Evolutionary conservation across 1,139 yeast species (phyloP), one percentile per base, ranked within the genome.

Genomic region (Debaryomyces fabryi): DNA sequence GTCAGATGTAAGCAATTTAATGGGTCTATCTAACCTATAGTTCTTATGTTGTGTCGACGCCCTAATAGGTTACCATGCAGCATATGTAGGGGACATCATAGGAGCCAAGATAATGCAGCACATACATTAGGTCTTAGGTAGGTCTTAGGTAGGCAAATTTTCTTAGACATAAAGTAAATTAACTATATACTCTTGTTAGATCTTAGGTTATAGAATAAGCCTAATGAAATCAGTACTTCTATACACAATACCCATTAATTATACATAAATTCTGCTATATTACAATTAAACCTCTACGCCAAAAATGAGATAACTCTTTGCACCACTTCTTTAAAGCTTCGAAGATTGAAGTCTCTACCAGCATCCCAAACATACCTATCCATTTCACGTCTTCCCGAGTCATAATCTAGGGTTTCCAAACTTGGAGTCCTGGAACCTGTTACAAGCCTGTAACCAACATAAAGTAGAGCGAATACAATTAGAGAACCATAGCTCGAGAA

Each of bases 371-470:
- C 80, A 53, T 79, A 81, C 44, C 86, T 65, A 60, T 85, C 90
- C 67, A 82, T 79, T 58, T 87, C 95, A 44, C 91, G 78, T 58
- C 96, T 75, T 1, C 95, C 96, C 0, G 88, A 78, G 60, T 87
- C 96, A 55, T 86, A 74, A 63, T 89, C 96, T 49, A 89, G 65
- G 23, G 85, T 82, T 52, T 84, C 88, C 44, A 88, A 68, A 48
- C 88, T 79, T 21, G 79, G 83, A 12, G 80, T 66, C 43, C 81
- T 74, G 1, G 89, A 79, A 12, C 86, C 79, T 53, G 79, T 76
- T 15, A 80, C 58, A 4, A 80, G 36, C 57, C 81, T 81, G 65
- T 86, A 88, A 1, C 78, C 78, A 16, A 76, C 32, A 59, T 83
- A 87, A 40, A 86, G 76, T 0, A 77, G 56, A 0, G 72, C 65